Percentiles rank a stretch among this genome's conserved stretches.
phyloP scores from a whole-genome alignment of 805 yeast species.

The Yamadazyma kitorensis region DNA sequence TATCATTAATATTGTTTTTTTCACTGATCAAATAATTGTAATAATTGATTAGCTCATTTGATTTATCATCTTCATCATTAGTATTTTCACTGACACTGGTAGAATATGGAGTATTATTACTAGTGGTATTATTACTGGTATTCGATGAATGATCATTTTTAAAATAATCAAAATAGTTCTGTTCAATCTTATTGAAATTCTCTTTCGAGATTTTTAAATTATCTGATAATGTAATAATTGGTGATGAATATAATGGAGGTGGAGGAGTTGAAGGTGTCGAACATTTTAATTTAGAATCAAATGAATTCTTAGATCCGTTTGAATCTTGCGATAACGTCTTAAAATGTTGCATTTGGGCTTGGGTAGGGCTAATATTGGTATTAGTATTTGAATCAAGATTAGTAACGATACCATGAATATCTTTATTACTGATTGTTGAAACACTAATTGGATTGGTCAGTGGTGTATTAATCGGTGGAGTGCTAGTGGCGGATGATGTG shows the following conservation, averaged over 20 bases:
- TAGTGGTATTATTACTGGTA: not conserved
- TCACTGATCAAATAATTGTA: conserved; percentile 31
- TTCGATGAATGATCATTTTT: not conserved
- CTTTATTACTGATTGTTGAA: too few species aligned
- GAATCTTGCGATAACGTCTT: conserved; percentile 14
- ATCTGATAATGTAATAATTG: conserved; percentile 38
- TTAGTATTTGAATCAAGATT: too few species aligned
- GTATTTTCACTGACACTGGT: conserved; percentile 13
- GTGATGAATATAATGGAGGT: conserved; percentile 35
- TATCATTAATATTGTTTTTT: conserved; percentile 30
- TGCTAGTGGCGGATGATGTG: too few species aligned
- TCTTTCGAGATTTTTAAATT: conserved; percentile 27
- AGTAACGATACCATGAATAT: too few species aligned
- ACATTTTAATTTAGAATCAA: conserved; percentile 13
- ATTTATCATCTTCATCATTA: conserved; percentile 6
- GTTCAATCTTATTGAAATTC: conserved; percentile 33
- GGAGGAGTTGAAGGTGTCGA: conserved; percentile 29
- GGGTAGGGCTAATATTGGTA: too few species aligned
- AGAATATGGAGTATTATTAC: too few species aligned
- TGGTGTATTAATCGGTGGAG: too few species aligned
- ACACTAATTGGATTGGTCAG: too few species aligned
- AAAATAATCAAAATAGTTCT: conserved; percentile 28
- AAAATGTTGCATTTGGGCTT: conserved; percentile 9
- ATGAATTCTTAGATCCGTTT: conserved; percentile 9
- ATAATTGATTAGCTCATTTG: conserved; percentile 28